phyloP scores from a whole-genome alignment of 179 eudicot species.

The Heliamphora pulchella region DNA sequence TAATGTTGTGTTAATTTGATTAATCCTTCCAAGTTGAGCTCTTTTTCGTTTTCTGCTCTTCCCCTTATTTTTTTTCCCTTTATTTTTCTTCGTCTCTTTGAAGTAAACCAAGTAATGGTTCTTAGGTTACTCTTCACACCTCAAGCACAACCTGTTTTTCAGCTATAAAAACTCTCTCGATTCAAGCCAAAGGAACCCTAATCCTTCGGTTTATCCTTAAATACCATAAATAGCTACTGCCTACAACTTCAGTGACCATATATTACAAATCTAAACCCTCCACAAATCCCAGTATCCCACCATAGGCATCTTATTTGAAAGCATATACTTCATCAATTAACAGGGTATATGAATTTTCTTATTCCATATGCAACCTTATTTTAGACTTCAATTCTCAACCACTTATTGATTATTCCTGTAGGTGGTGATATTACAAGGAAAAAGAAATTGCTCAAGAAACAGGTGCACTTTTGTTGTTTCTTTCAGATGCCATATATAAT shows the following conservation, averaged over 20 bases:
- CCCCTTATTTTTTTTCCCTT: not conserved
- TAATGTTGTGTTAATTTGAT: no score
- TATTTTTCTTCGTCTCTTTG: not conserved
- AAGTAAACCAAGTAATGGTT: not conserved
- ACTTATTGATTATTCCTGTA: conserved; percentile 24
- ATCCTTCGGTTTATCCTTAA: not conserved
- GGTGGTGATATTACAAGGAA: conserved; percentile 95
- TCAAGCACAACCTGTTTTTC: no score
- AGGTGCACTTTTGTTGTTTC: conserved; percentile 37
- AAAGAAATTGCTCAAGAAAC: conserved; percentile 88
- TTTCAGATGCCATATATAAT: not conserved
- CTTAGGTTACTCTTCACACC: not conserved
- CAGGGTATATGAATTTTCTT: not conserved
- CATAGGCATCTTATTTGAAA: not conserved
- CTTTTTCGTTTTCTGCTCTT: not conserved
- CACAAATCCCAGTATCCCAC: not conserved
- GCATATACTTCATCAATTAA: not conserved
- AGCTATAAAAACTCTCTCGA: not conserved
- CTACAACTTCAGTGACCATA: not conserved
- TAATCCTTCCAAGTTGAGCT: not conserved
- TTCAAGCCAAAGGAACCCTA: not conserved
- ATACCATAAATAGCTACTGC: not conserved
- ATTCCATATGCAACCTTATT: not conserved
- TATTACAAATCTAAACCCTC: no score
- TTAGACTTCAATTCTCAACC: not conserved